Evolutionary conservation across 805 yeast genomes (phyloP), one percentile per base, ranked within the genome.

Genomic region (Saturnispora halmiae): DNA sequence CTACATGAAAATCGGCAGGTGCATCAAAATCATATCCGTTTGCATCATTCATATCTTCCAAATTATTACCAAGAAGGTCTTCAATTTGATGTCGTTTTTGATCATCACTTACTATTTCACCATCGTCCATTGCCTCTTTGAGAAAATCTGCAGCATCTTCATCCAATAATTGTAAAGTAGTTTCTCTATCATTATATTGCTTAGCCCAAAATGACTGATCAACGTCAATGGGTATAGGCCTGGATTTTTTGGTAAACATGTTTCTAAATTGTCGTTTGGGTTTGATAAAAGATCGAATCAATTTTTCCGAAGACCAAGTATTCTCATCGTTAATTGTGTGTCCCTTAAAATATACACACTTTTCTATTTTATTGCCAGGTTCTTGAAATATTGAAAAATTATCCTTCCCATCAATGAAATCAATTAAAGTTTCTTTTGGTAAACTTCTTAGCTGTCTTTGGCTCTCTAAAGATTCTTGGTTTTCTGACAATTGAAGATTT

Each of bases 161-260:
- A 18, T 39, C 41, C 19, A 40, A 16, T n/a, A 52, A 63, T 6
- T 58, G 64, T 16, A 49, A 55, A 24, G 45, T 56, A 30, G 56
- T 56, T 33, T 44, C 58, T 16, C 42, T 31, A 14, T 44, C 30
- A 20, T 41, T 64, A 56, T 78, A 81, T 51, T 72, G 77, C 25
- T 66, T 67, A 2, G 92, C 90, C 81, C 88, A 85, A 51, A 69
- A 81, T 26, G 73, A 69, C 46, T 79, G 84, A 52, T 83, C 87
- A 0, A 82, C 64, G 49, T 65, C 32, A 3, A 47, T 13, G 10
- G 21, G 20, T 10, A 16, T 10, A 13, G 18, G 24, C 13, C 15
- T 35, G 4, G 36, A 7, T 4, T 26, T 36, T 21, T 46, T 55
- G 16, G 35, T 42, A 44, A 50, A 45, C 40, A 51, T 43, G 41